Base-by-base conservation (phyloP, 257 asterid genomes). In the Lavandula angustifolia region DNA sequence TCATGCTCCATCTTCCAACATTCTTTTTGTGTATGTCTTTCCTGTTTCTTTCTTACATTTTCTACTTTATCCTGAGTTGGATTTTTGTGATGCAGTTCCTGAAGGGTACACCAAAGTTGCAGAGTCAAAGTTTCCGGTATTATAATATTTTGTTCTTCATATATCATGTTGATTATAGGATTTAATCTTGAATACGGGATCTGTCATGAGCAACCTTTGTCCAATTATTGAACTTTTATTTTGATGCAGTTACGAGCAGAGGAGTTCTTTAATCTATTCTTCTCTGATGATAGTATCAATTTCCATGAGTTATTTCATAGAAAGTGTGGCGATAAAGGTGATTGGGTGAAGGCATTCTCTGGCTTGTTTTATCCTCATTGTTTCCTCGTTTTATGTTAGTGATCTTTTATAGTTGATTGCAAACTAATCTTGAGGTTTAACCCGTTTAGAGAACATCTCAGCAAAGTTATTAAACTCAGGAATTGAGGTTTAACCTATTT, bases 321-420 rank as follows among this genome's bases (percentile, higher is more conserved):
- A 62, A 94, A 87, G 70, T 94, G 97, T 73, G 97, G 96, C n/a
- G 99, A 94, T 77, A 94, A 86, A 87, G 97, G 99, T 87, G 78
- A 72, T 16, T 68, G 77, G 7, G 50, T 66, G 58, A 67, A 75
- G 69, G 64, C 62, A 72, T 74, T 61, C 17, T 61, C 31, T 76
- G 44, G 60, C 69, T 56, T 71, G 54, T 54, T 40, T 61, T 54
- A 46, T 54, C 37, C 64, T 44, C 56, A 44, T 63, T 62, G 41
- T 38, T 42, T 61, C 18, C 42, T 29, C 31, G 13, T 53, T 49
- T 59, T 37, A 62, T 38, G 10, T 44, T 52, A 44, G 57, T 31
- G 66, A 49, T 60, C 53, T 60, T 11, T 22, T 41, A 41, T 22
- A 11, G 27, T 18, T 40, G 22, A 41, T 42, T 42, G 41, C 65